Evolutionary conservation across 768 basidiomycete genomes (phyloP).

Genomic region (Naganishia randhawae): DNA sequence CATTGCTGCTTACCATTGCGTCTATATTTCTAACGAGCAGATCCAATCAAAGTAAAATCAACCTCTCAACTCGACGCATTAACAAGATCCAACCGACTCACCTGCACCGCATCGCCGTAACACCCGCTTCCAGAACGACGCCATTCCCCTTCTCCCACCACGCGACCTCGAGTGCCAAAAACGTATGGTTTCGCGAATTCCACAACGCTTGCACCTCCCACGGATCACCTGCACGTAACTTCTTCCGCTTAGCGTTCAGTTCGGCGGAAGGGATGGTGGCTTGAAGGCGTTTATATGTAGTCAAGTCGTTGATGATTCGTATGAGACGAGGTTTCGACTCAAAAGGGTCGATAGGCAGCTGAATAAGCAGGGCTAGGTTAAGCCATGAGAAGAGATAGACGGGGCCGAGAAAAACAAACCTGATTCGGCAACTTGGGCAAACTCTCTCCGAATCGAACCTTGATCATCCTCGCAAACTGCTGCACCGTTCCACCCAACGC

Average conservation of each 20-base stretch:
- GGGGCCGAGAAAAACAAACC: conserved; percentile 33
- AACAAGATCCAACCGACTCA: background rate
- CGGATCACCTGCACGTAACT: conserved; percentile 35
- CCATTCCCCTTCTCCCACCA: conserved; percentile 51
- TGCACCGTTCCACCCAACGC: conserved; percentile 42
- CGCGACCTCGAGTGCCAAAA: conserved; percentile 41
- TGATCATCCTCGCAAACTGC: conserved; percentile 49
- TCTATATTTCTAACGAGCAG: conserved; percentile 38
- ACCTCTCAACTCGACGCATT: background rate
- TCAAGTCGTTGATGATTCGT: conserved; percentile 41
- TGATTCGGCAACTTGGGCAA: conserved; percentile 31
- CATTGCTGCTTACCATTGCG: conserved; percentile 42
- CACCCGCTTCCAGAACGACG: conserved; percentile 44
- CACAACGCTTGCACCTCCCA: conserved; percentile 25
- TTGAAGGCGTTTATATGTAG: conserved; percentile 44
- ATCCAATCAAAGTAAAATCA: background rate
- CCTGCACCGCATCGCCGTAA: conserved; percentile 43
- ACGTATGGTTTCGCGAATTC: conserved; percentile 25
- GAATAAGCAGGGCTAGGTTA: conserved; percentile 21
- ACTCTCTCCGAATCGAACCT: conserved; percentile 31
- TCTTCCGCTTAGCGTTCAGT: conserved; percentile 39
- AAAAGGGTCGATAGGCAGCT: conserved; percentile 34
- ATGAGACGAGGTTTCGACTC: conserved; percentile 39
- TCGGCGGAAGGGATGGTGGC: conserved; percentile 46
- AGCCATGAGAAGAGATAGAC: conserved; percentile 33